phyloP scores from a whole-genome alignment of 1,139 yeast genomes.

The Sugiyamaella novakii region DNA sequence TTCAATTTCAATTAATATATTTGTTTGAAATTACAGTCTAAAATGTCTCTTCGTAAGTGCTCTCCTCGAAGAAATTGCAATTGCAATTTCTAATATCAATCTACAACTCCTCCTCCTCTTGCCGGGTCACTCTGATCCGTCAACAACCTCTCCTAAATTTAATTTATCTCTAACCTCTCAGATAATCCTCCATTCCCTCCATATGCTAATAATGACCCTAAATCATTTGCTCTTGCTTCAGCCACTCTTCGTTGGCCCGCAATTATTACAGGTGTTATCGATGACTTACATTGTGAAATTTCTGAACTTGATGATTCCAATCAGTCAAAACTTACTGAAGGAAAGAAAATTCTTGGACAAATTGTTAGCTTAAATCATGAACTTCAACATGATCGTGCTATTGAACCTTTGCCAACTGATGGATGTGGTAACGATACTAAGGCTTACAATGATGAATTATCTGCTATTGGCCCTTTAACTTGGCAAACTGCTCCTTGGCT shows the following conservation, averaged over 20 bases:
- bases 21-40: too few relatives aligned
- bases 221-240: conserved; percentile 81
- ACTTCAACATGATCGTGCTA: conserved; percentile 37
- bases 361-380: conserved; percentile 43
- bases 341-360: conserved; percentile 42
- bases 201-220: conserved; percentile 60
- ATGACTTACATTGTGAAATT: conserved; percentile 54
- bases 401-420: conserved; percentile 33
- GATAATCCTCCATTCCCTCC: conserved; percentile 36
- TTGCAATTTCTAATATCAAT: too few relatives aligned
- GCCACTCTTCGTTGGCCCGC: conserved; percentile 86
- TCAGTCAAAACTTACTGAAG: conserved; percentile 39
- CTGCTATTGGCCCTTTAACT: conserved; percentile 46
- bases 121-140: too few relatives aligned
- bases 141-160: too few relatives aligned
- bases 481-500: conserved; percentile 97
- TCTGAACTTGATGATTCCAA: conserved; percentile 31
- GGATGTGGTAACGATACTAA: conserved; percentile 35
- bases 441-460: conserved; percentile 47
- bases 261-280: conserved; percentile 66
- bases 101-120: too few relatives aligned
- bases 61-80: too few relatives aligned
- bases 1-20: too few relatives aligned
- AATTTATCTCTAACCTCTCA: too few relatives aligned
- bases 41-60: conserved; percentile 15